These are phyloP conservation scores for Trichocomaceae sp. DNA, from an alignment of 2,329 filamentous ascomycete genomes.

Conservation along the genomic window DNA sequence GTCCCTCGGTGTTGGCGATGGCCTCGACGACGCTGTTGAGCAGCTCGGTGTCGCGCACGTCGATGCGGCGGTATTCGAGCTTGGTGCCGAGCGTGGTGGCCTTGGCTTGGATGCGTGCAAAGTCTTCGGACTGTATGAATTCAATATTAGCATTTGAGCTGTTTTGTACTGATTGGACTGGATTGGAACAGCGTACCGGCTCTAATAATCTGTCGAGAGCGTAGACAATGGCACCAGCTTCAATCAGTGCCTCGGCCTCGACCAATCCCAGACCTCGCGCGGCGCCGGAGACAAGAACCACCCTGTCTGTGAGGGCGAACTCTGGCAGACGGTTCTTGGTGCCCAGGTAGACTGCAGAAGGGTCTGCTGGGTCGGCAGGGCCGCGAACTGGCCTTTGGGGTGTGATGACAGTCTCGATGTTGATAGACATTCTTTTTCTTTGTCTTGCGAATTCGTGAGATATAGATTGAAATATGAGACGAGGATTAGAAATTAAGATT, in stretches of 20 bases:
- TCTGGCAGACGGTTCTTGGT: slow-evolving; percentile 53
- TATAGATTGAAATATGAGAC: not conserved
- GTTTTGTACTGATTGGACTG: slow-evolving; percentile 31
- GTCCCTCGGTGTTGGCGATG: slow-evolving; percentile 64
- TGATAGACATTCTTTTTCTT: slow-evolving; percentile 8
- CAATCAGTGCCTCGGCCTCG: slow-evolving; percentile 65
- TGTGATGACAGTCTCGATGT: slow-evolving; percentile 12
- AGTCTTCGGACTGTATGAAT: slow-evolving; percentile 46
- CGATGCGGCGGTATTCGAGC: slow-evolving; percentile 69
- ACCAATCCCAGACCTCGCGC: slow-evolving; percentile 67
- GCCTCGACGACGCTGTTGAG: slow-evolving; percentile 61
- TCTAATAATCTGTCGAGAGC: slow-evolving; percentile 39
- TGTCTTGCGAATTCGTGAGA: too few species aligned
- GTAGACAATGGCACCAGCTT: slow-evolving; percentile 61
- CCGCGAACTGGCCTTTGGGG: slow-evolving; percentile 9
- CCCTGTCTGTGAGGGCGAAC: slow-evolving; percentile 66
- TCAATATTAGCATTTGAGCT: slow-evolving; percentile 37
- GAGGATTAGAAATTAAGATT: not conserved
- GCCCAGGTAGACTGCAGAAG: slow-evolving; percentile 26
- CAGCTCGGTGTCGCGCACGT: slow-evolving; percentile 65
- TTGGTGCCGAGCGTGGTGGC: slow-evolving; percentile 61
- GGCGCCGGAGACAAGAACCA: slow-evolving; percentile 65
- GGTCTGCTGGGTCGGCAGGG: slow-evolving; percentile 17
- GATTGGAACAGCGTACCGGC: slow-evolving; percentile 21
- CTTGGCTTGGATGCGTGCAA: slow-evolving; percentile 57